Percentiles rank a stretch among this genome's conserved stretches.
These are phyloP conservation scores for Trypanosoma conorhini DNA, from an alignment of 208 protist genomes.

Conservation along the genomic window DNA sequence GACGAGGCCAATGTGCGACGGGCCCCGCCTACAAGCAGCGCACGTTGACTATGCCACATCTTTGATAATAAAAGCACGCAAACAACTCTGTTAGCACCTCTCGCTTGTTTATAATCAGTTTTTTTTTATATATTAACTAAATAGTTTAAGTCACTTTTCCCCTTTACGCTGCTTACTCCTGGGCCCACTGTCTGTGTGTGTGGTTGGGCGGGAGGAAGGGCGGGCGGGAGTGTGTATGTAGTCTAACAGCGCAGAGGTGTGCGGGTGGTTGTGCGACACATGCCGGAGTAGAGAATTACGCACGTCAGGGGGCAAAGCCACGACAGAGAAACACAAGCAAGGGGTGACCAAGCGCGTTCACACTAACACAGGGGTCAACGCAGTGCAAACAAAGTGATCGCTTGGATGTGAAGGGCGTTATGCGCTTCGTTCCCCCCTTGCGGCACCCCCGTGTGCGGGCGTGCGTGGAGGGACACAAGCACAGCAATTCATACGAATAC, in stretches of 20 bases:
- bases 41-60: conserved; percentile 20
- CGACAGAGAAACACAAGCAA: conserved; percentile 2
- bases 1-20: conserved; percentile 23
- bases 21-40: conserved; percentile 11
- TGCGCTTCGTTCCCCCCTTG: background rate
- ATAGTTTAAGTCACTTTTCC: too few species aligned
- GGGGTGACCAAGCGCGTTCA: background rate
- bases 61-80: background rate
- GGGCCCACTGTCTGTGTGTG: too few species aligned
- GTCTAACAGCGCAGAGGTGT: background rate
- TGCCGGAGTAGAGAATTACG: background rate
- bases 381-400: background rate
- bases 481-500: background rate
- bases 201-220: too few species aligned
- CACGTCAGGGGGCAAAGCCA: background rate
- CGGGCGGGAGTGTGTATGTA: background rate
- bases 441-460: background rate
- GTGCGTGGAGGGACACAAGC: background rate
- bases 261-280: background rate
- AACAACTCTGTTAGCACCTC: background rate
- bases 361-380: background rate
- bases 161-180: too few species aligned
- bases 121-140: too few species aligned
- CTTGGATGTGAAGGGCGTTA: background rate
- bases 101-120: background rate